Evolutionary conservation across 768 basidiomycete genomes (phyloP).

Genomic region (Infundibulicybe gibba): DNA sequence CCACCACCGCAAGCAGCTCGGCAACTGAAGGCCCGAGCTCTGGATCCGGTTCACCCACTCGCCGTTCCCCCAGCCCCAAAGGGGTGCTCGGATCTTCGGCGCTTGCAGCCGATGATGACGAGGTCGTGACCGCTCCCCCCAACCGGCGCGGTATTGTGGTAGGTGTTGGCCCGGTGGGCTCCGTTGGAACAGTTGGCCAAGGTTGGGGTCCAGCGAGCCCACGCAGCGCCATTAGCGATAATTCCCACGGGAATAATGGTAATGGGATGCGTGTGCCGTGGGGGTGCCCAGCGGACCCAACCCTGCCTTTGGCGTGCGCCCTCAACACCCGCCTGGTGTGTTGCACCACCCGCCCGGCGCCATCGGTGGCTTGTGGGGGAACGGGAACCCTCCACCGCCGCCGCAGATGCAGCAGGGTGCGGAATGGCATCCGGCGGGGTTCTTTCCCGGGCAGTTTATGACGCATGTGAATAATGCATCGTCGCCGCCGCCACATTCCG

Average conservation of each 20-base stretch:
- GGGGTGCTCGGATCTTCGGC: conserved; percentile 75
- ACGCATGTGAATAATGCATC: conserved; percentile 41
- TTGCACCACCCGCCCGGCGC: conserved; percentile 25
- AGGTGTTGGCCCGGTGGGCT: conserved; percentile 23
- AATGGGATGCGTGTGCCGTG: conserved; percentile 30
- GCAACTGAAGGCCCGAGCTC: conserved; percentile 53
- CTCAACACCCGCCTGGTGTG: conserved; percentile 10
- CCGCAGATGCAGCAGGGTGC: conserved; percentile 20
- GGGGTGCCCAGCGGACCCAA: conserved; percentile 32
- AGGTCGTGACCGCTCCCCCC: conserved; percentile 51
- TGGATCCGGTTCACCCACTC: conserved; percentile 55
- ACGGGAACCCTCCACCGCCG: conserved; percentile 17
- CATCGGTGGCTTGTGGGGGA: conserved; percentile 36
- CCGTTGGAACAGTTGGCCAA: conserved; percentile 29
- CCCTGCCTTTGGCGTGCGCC: conserved; percentile 18
- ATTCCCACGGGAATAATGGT: conserved; percentile 15
- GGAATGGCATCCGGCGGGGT: conserved; percentile 48
- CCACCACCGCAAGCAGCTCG: conserved; percentile 24
- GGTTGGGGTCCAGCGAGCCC: conserved; percentile 49
- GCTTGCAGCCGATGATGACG: conserved; percentile 76
- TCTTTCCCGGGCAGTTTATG: conserved; percentile 43
- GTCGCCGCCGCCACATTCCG: conserved; percentile 41
- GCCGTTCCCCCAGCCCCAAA: conserved; percentile 54
- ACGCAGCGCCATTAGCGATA: conserved; percentile 34
- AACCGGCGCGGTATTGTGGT: conserved; percentile 21